Evolutionary conservation across 352 stramenopile species (phyloP).

Genomic region (Globisporangium viniferum): DNA sequence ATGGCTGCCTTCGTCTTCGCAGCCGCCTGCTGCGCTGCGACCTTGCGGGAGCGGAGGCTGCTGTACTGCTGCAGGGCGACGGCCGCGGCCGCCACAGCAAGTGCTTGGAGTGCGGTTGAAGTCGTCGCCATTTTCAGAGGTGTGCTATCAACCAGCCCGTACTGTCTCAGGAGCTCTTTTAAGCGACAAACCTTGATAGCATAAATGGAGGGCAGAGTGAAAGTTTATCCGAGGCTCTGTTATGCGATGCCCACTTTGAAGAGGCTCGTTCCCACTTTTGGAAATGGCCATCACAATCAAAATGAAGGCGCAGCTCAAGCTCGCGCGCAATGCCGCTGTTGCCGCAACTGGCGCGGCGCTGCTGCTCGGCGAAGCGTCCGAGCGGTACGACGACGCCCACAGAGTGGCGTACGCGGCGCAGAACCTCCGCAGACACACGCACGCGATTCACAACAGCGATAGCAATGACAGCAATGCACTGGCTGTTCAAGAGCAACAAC

Average conservation of each 20-base stretch:
- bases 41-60: slow-evolving; percentile 16
- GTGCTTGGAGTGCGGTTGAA: slow-evolving; percentile 13
- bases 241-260: slow-evolving; percentile 2
- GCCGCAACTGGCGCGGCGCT: slow-evolving; percentile 23
- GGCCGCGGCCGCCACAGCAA: slow-evolving; percentile 26
- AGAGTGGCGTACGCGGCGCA: slow-evolving; percentile 36
- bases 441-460: neutral
- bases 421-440: slow-evolving; percentile 23
- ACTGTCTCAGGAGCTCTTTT: too few species aligned
- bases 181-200: too few species aligned
- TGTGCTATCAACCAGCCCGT: too few species aligned
- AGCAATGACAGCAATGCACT: neutral
- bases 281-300: neutral
- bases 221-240: neutral
- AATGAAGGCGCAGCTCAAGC: slow-evolving; percentile 8
- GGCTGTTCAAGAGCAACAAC: slow-evolving; percentile 1
- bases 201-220: neutral
- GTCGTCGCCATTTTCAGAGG: neutral
- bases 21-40: neutral
- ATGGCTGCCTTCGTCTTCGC: slow-evolving; percentile 14
- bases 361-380: slow-evolving; percentile 34
- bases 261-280: slow-evolving; percentile 9
- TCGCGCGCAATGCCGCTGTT: slow-evolving; percentile 18
- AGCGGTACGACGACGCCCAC: slow-evolving; percentile 36
- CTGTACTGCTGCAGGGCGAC: slow-evolving; percentile 48